Base-by-base conservation (phyloP, 116 monocot species). In the Phalaenopsis hybrid region DNA sequence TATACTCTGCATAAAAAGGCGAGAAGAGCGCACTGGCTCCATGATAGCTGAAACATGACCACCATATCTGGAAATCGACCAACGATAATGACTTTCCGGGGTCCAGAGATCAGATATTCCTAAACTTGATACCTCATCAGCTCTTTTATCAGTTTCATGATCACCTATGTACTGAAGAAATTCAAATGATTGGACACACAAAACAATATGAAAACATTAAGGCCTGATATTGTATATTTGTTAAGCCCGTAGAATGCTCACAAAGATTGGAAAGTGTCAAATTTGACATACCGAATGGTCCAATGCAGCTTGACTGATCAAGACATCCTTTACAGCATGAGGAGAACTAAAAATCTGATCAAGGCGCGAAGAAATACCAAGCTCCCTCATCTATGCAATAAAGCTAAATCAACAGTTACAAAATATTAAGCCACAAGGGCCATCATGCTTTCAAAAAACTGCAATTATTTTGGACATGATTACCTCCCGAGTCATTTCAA, bases 271-370 rank as follows among this genome's bases (percentile, higher is more conserved):
- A 3, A 81, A 20, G 44, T 28, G 52, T 21, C 55, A 74, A 10
- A 83, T 51, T 77, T 17, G 23, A 76, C 82, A 85, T 92, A 98
- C 98, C 59, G 99, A 92, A 72, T 78, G 79, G 6, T 93, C 92
- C 78, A 95, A 87, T 57, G 46, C 57, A 87, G 87, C 75, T 84
- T 99, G 99, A 72, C 92, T 90, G 48, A 90, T 92, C 82, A 99
- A 85, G 83, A 99, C 95, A 68, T 88, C 83, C 65, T 87, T 92
- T 37, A 99, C 99, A 87, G 99, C 92, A 75, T 63, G 43, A 78
- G 99, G 95, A 80, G 99, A 93, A 67, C 89, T 93, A 84, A 99
- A 93, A 70, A 95, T 91, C 87, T 99, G 95, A 85, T 99, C 99
- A 33, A 99, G 93, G 74, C 99, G 88, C 31, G 92, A 86, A 79